phyloP scores from a whole-genome alignment of 306 rosid genomes.

The Prunus kanzakura region DNA sequence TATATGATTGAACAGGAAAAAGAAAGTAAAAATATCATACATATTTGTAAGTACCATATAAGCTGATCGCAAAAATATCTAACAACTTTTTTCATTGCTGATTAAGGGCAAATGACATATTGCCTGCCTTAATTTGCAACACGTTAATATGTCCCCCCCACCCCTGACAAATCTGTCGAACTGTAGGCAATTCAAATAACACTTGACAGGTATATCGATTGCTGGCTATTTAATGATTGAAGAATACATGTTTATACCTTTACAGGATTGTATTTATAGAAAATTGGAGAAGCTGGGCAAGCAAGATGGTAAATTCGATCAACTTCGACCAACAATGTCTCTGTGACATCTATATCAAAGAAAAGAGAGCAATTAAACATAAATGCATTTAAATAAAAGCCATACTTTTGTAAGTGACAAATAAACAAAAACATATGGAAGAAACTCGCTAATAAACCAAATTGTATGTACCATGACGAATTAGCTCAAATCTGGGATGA shows the following conservation, averaged over 20 bases:
- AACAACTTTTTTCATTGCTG: neutral
- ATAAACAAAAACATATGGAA: neutral
- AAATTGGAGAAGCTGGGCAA: slow-evolving; percentile 97
- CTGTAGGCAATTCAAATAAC: neutral
- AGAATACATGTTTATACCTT: slow-evolving; percentile 46
- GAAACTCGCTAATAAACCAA: slow-evolving; percentile 7
- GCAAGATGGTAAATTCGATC: slow-evolving; percentile 97
- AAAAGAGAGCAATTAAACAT: slow-evolving; percentile 12
- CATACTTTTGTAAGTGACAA: neutral
- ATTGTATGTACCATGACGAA: slow-evolving; percentile 73
- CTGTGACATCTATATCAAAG: slow-evolving; percentile 70
- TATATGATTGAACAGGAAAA: neutral
- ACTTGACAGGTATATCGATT: neutral
- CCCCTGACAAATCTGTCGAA: neutral
- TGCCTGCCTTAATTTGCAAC: neutral
- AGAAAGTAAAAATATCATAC: neutral
- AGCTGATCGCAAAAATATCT: neutral
- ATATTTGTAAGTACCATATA: neutral
- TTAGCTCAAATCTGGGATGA: slow-evolving; percentile 96
- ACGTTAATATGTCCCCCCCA: neutral
- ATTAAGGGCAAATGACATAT: neutral
- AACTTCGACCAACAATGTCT: slow-evolving; percentile 81
- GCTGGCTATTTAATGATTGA: neutral
- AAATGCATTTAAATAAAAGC: neutral
- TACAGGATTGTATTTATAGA: slow-evolving; percentile 94